Evolutionary conservation across 305 asterid species (phyloP).

Genomic region (Fraxinus nigra): DNA sequence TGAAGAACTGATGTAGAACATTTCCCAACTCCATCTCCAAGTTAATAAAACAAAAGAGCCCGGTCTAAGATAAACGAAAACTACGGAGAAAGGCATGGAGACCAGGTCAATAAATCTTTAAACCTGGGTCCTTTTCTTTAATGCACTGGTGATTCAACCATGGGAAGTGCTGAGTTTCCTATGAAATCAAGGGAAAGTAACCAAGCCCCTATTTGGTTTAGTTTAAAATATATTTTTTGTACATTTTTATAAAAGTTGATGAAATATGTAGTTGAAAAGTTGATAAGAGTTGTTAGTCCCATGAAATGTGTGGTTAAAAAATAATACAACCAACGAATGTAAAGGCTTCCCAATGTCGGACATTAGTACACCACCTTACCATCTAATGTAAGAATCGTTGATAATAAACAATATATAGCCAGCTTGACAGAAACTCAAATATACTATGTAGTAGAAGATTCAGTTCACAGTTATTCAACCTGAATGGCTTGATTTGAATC

Average conservation of each 20-base stretch:
- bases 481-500: conserved; percentile 91
- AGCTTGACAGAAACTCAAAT: neutral
- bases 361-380: neutral
- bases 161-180: neutral
- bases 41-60: neutral
- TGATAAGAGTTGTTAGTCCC: neutral
- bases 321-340: neutral
- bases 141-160: neutral
- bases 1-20: neutral
- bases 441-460: conserved; percentile 21
- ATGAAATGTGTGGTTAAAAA: neutral
- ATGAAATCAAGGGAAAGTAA: neutral
- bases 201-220: neutral
- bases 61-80: neutral
- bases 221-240: neutral
- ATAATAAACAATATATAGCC: neutral
- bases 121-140: conserved; percentile 8
- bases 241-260: neutral
- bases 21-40: conserved; percentile 13
- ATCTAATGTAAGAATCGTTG: neutral
- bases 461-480: conserved; percentile 43
- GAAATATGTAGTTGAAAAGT: neutral
- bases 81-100: neutral
- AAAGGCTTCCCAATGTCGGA: neutral
- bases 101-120: conserved; percentile 4